phyloP scores from a whole-genome alignment of 2,329 filamentous ascomycete species.

The Plenodomus tracheiphilus region DNA sequence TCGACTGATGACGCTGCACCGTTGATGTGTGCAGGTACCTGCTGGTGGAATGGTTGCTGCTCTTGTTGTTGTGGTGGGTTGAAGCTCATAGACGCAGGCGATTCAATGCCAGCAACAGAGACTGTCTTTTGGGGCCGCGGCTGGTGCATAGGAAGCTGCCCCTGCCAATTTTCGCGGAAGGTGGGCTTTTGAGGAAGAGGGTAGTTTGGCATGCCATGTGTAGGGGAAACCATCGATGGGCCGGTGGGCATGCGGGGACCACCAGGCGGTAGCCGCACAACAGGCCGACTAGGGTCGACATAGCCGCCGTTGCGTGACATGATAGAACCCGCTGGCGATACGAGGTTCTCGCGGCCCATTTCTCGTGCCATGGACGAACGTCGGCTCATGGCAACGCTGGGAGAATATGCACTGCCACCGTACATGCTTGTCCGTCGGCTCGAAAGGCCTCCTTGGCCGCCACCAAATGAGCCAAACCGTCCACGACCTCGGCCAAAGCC shows the following conservation, averaged over 20 bases:
- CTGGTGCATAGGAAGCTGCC: constrained; percentile 80
- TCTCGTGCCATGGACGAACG: constrained; percentile 77
- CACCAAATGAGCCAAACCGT: constrained; percentile 67
- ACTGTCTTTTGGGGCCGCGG: constrained; percentile 93
- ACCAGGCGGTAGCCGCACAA: constrained; percentile 79
- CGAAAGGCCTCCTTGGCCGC: constrained; percentile 57
- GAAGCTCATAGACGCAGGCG: constrained; percentile 66
- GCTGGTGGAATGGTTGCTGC: constrained; percentile 90
- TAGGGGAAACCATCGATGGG: constrained; percentile 37
- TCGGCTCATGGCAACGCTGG: constrained; percentile 84
- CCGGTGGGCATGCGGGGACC: constrained; percentile 43
- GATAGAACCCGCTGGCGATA: constrained; percentile 79
- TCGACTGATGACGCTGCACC: constrained; percentile 57
- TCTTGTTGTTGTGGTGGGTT: constrained; percentile 66
- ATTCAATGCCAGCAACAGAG: constrained; percentile 90
- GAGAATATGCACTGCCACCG: constrained; percentile 78
- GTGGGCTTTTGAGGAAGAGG: constrained; percentile 59
- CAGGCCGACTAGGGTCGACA: constrained; percentile 67
- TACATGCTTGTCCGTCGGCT: constrained; percentile 82
- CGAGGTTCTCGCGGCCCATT: constrained; percentile 70
- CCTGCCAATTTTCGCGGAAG: constrained; percentile 63
- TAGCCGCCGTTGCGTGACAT: constrained; percentile 67
- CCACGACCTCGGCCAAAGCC: constrained; percentile 68
- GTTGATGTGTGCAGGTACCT: constrained; percentile 77
- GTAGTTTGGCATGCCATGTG: constrained; percentile 48